Percentiles rank a stretch among this genome's conserved stretches.
Conservation (phyloP, 805 yeast species). For the Brettanomyces naardenensis region DNA sequence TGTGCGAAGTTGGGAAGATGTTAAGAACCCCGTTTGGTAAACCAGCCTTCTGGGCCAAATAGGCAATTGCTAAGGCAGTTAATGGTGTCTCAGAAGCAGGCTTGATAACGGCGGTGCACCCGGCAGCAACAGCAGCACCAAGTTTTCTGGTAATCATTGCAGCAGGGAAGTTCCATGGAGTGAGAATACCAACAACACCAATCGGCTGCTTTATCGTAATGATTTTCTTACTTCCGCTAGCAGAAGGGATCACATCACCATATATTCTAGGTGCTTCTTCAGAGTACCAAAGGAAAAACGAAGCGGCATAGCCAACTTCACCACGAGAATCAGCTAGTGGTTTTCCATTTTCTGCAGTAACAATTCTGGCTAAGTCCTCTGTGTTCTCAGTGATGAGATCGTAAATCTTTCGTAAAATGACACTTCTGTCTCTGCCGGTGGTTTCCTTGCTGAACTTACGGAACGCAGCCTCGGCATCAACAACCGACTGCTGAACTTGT, state of each 20-base stretch:
- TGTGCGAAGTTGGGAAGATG: constrained; percentile 43
- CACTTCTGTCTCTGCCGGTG: constrained; percentile 49
- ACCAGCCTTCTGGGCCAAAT: constrained; percentile 58
- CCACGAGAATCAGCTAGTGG: constrained; percentile 65
- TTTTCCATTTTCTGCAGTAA: constrained; percentile 71
- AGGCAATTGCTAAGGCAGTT: constrained; percentile 60
- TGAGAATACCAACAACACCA: constrained; percentile 71
- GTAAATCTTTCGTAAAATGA: constrained; percentile 43
- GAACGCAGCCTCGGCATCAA: constrained; percentile 48
- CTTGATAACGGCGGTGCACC: constrained; percentile 69
- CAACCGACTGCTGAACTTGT: constrained; percentile 45
- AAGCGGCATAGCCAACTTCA: constrained; percentile 58
- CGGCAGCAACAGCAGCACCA: constrained; percentile 75
- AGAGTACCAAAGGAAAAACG: constrained; percentile 85
- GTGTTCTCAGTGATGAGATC: constrained; percentile 46
- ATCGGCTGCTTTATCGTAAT: constrained; percentile 64
- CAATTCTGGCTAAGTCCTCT: constrained; percentile 57
- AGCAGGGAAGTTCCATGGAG: constrained; percentile 82
- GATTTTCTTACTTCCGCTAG: constrained; percentile 40
- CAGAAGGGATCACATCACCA: constrained; percentile 61
- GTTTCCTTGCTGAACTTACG: constrained; percentile 37
- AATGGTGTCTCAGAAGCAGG: constrained; percentile 76
- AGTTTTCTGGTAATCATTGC: constrained; percentile 72
- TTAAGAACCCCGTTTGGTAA: constrained; percentile 65
- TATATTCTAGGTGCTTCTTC: constrained; percentile 69